A percentile compares a stretch with the other conserved stretches of the same genome.
phyloP scores from a whole-genome alignment of 1,139 yeast genomes.

The Casaregolazyma suthepensis region DNA sequence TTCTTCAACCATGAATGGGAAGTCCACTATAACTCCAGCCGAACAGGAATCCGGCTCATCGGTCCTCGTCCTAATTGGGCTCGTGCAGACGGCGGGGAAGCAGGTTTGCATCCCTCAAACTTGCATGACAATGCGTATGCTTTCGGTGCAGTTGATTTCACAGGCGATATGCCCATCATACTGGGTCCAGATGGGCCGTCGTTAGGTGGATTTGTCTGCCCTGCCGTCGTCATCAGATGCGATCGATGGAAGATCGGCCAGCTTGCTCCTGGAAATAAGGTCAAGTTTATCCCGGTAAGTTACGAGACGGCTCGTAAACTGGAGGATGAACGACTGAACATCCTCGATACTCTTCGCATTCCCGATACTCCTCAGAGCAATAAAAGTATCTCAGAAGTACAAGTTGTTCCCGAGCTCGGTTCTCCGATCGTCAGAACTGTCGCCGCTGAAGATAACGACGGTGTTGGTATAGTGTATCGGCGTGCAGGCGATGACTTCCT shows the following conservation, averaged over 20 bases:
- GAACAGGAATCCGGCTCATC: slow-evolving; percentile 89
- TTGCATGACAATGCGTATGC: slow-evolving; percentile 97
- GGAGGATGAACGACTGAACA: slow-evolving; percentile 50
- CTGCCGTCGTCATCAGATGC: slow-evolving; percentile 90
- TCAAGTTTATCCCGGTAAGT: slow-evolving; percentile 72
- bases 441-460: slow-evolving; percentile 40
- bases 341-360: slow-evolving; percentile 19
- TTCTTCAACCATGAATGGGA: slow-evolving; percentile 82
- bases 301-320: slow-evolving; percentile 62
- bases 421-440: slow-evolving; percentile 48
- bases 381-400: slow-evolving; percentile 2
- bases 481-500: slow-evolving; percentile 96
- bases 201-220: slow-evolving; percentile 94
- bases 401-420: slow-evolving; percentile 34
- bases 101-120: slow-evolving; percentile 95
- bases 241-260: slow-evolving; percentile 99
- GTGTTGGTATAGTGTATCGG: slow-evolving; percentile 77
- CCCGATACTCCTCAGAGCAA: neutral
- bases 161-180: slow-evolving; percentile 97
- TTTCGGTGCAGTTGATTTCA: slow-evolving; percentile 91
- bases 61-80: slow-evolving; percentile 99
- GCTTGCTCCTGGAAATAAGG: slow-evolving; percentile 80
- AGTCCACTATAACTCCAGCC: slow-evolving; percentile 91
- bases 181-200: slow-evolving; percentile 97
- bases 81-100: slow-evolving; percentile 92